Evolutionary conservation across 495 filamentous ascomycete genomes (phyloP), one percentile per base, ranked within the genome.

Genomic region (Lasiosphaeris hirsuta): DNA sequence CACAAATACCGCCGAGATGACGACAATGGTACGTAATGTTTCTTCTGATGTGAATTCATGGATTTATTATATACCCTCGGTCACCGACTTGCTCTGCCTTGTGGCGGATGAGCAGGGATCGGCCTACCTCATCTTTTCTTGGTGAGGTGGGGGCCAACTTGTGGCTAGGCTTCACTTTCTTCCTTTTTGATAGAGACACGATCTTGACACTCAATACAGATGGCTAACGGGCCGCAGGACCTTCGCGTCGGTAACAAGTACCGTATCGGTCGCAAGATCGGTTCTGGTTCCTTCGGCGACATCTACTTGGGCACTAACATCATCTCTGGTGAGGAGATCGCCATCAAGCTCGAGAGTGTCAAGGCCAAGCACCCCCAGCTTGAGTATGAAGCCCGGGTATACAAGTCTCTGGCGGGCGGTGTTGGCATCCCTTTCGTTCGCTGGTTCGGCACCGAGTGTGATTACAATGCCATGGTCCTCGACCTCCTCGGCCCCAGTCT

Each of bases 231-330:
- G 9, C 15, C 42, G 7, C 35, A 98, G 94, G 94, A 99, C 87
- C 85, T 99, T 63, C 90, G 94, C 74, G 94, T 99, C 78, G 94
- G 94, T 72, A 99, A 99, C 75, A 97, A 99, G 77, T 99, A 99
- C 84, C 90, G 95, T 58, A 99, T 99, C 75, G 95, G 95, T 65
- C 91, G 95, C 55, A 99, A 99, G 82, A 99, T 99, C 71, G 95
- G 95, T 63, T 96, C 92, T 58, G 95, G 95, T 63, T 92, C 88
- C 72, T 99, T 99, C 75, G 95, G 95, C 77, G 95, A 99, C 62
- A 99, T 99, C 65, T 99, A 99, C 75, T 90, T 99, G 18, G 94
- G 94, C 61, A 99, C 95, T 71, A 99, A 99, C 82, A 99, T 99
- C 77, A 99, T 99, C 75, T 99, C 95, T 13, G 95, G 95, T 40